phyloP scores from a whole-genome alignment of 441 rosid species.

The Populus tomentosa region DNA sequence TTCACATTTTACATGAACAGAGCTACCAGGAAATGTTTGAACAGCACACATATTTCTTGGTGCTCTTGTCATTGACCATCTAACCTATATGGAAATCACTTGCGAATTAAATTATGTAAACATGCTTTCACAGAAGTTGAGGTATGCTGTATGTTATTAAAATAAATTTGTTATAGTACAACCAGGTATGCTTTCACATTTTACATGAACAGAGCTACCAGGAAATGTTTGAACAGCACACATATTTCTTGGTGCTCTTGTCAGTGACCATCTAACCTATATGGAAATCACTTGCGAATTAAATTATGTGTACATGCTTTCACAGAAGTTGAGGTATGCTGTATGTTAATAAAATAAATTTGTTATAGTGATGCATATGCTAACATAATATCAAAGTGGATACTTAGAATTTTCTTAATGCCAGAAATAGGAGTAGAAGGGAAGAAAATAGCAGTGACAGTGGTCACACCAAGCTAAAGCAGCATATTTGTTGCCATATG shows the following conservation, averaged over 20 bases:
- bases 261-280: not conserved
- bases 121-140: not conserved
- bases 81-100: not conserved
- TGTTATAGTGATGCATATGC: not conserved
- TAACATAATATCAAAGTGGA: not conserved
- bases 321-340: not conserved
- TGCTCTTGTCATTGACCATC: not conserved
- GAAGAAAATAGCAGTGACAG: not conserved
- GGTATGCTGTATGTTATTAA: not conserved
- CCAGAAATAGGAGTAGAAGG: not conserved
- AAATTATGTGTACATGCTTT: too few species aligned
- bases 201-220: too few species aligned
- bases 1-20: not conserved
- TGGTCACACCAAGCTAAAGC: not conserved
- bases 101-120: not conserved
- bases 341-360: not conserved
- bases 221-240: not conserved
- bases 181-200: too few species aligned
- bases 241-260: not conserved
- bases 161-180: not conserved
- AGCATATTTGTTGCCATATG: not conserved
- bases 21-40: not conserved
- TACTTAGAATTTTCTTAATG: not conserved
- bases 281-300: not conserved
- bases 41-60: not conserved